Evolutionary conservation across 805 yeast genomes (phyloP), one percentile per base, ranked within the genome.

Genomic region (Jamesozyma lodderae): DNA sequence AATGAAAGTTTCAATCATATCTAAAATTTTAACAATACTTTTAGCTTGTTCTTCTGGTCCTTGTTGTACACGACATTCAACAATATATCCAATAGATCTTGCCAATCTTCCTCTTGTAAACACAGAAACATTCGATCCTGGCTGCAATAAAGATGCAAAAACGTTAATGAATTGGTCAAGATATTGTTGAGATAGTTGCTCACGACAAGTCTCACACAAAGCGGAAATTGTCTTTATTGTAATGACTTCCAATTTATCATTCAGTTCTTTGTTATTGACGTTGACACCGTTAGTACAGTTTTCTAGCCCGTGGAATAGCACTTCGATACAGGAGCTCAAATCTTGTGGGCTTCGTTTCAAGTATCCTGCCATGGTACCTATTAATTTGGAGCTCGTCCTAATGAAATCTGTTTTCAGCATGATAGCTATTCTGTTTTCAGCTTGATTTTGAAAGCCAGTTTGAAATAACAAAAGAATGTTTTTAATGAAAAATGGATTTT

Each of bases 71-170:
- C 71, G 57, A 18, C 75, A 66, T 49, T 77, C 80, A 21, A 79
- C 65, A 32, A 82, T 74, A 14, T 79, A 77, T 4, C 81, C 70
- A 50, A 76, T 72, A 0, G 88, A 70, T 43, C 75, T 72, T 27
- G 74, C 66, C 56, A 82, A 64, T 41, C 83, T 64, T 49, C 77
- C 78, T 44, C 51, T 57, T 3, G 64, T 53, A 33, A 53, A 51
- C 23, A 41, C 43, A 3, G 62, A 58, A 4, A 59, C 51, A 20
- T 45, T 46, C 14, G 57, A 44, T 9, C 42, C 53, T 21, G 52
- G 50, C 24, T 45, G 45, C 33, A 57, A 26, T 38, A 62, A 44
- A 9, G 64, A 53, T 37, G 65, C 60, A 11, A 70, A 58, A 40
- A 59, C 47, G 18, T 41, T 40, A 13, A 48, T 43, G 22, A 59